Base-by-base conservation (phyloP, 371 early-diverging fungal species). In the Rhizopus microsporus region DNA sequence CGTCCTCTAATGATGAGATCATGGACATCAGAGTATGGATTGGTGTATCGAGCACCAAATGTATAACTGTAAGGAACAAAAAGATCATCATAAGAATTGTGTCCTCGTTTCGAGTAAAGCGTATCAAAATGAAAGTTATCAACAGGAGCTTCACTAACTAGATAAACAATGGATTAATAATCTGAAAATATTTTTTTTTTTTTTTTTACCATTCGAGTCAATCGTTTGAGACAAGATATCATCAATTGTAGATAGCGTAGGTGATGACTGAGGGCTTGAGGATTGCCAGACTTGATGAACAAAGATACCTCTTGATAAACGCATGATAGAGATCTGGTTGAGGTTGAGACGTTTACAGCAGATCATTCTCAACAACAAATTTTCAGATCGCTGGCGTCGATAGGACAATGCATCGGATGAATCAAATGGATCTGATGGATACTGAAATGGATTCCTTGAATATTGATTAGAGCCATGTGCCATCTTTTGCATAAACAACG, bases 31-130 rank as follows among this genome's bases (percentile, higher is more conserved):
- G 59, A 53, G 38, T 67, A 73, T 6, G 77, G 75, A 17, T 77
- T 75, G 31, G 75, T 75, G 44, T 65, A 77, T 32, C 77, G 59
- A 7, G 67, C 65, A 10, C 80, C 80, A 55, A 80, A 69, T 49
- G 77, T 80, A 37, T 80, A 80, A 51, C 75, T 73, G 54, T 69
- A 77, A 5, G 80, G 80, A 2, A 74, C 53, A 51, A 72, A 74
- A n/a, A 52, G 58, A 4, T 61, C 61, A n/a, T 57, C 57, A n/a
- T 51, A 60, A 12, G 55, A 38, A 5, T 49, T 38, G 10, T 51
- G 43, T 6, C 5, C 38, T 29, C 38, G 50, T 16, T 46, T 13
- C 23, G 23, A 23, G 3, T 12, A 44, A 0, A 48, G 49, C 10
- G 48, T 32, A 39, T 53, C 50, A 42, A 51, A 61, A 13, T 65